Conservation (phyloP, 2,329 filamentous ascomycete species). For the Daldinia sp. region DNA sequence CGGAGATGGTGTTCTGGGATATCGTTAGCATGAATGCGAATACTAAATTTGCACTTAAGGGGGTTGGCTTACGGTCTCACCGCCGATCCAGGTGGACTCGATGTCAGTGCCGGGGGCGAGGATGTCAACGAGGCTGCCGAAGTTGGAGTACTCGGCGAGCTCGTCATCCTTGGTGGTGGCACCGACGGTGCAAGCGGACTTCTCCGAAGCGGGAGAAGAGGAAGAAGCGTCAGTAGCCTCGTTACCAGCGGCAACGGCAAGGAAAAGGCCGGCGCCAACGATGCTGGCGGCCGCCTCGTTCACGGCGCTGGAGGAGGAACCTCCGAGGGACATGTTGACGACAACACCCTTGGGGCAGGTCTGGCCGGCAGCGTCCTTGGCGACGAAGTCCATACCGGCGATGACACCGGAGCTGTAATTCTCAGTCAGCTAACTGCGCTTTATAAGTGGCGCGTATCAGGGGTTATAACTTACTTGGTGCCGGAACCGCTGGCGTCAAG, state of each 20-base stretch:
- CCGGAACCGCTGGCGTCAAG: constrained; percentile 46
- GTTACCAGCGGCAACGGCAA: constrained; percentile 65
- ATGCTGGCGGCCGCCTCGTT: constrained; percentile 59
- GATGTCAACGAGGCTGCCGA: constrained; percentile 53
- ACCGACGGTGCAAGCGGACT: constrained; percentile 62
- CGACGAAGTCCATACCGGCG: constrained; percentile 51
- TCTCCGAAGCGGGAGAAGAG: constrained; percentile 58
- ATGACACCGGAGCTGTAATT: constrained; percentile 41
- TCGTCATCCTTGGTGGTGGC: constrained; percentile 53
- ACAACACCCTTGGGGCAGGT: constrained; percentile 54
- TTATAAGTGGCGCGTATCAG: background rate
- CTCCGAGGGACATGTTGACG: constrained; percentile 64
- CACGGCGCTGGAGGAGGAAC: constrained; percentile 53
- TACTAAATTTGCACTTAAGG: background rate
- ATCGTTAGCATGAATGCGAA: background rate
- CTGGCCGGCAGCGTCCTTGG: constrained; percentile 53
- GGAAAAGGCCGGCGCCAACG: constrained; percentile 57
- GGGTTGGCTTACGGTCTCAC: background rate
- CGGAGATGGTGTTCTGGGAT: constrained; percentile 43
- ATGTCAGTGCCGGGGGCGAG: constrained; percentile 55
- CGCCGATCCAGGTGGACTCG: constrained; percentile 50
- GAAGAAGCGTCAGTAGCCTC: constrained; percentile 49
- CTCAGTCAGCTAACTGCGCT: background rate
- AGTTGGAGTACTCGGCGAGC: constrained; percentile 59
- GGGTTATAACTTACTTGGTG: constrained; percentile 40